phyloP scores from a whole-genome alignment of 202 grass and related monocot genomes.

The Alloteropsis angusta region DNA sequence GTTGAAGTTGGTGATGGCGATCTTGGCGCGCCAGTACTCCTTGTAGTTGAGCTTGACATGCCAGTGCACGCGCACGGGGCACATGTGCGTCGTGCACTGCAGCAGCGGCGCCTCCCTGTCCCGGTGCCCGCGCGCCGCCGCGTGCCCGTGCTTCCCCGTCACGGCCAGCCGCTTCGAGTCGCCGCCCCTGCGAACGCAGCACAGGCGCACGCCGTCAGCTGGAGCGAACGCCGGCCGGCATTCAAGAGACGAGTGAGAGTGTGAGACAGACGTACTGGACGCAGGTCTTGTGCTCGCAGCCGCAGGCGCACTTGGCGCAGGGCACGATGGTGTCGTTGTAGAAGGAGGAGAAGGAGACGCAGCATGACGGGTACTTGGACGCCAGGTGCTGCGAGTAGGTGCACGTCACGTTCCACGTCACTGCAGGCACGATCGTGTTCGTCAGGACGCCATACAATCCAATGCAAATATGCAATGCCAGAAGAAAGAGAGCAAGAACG shows the following conservation, averaged over 20 bases:
- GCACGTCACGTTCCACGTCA: conserved; percentile 98
- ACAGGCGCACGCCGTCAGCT: neutral
- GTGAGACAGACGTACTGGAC: conserved; percentile 47
- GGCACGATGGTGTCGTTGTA: conserved; percentile 94
- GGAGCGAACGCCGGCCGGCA: no score
- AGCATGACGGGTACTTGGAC: conserved; percentile 84
- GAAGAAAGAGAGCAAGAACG: neutral
- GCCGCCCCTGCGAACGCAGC: conserved; percentile 18
- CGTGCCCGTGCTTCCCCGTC: conserved; percentile 48
- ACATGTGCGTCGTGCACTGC: conserved; percentile 95
- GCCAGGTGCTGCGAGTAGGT: conserved; percentile 77
- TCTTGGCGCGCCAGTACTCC: conserved; percentile 89
- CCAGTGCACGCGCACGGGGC: conserved; percentile 92
- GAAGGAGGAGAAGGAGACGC: conserved; percentile 94
- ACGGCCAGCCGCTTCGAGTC: conserved; percentile 47
- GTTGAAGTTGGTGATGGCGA: conserved; percentile 90
- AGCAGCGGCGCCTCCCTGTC: conserved; percentile 50
- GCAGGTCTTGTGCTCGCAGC: conserved; percentile 87
- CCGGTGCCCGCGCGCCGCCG: neutral
- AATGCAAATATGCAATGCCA: neutral
- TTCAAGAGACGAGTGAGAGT: no score
- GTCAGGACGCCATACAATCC: neutral
- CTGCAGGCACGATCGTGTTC: conserved; percentile 21
- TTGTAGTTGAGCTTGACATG: conserved; percentile 97
- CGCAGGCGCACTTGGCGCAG: conserved; percentile 73